Percentiles rank a stretch among this genome's conserved stretches.
These are phyloP conservation scores for Blastocystis sp. DNA, from an alignment of 352 stramenopile genomes.

Conservation along the genomic window DNA sequence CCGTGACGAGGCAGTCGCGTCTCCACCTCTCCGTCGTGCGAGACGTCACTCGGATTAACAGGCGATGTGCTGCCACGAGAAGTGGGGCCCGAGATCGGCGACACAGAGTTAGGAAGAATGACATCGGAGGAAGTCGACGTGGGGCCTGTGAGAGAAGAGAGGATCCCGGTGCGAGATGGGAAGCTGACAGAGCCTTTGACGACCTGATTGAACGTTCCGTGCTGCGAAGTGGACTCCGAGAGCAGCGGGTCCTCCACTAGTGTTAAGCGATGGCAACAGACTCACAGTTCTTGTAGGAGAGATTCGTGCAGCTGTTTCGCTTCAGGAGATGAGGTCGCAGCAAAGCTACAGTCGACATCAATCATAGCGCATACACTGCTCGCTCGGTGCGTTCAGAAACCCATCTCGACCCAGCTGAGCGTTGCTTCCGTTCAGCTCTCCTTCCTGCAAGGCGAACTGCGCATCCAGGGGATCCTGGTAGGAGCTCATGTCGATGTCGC, in stretches of 20 bases:
- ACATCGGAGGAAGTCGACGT: neutral
- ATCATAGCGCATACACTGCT: neutral
- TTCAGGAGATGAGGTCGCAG: neutral
- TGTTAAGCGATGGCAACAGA: neutral
- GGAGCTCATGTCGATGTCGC: constrained; percentile 24
- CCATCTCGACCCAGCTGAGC: neutral
- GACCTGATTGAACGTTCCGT: neutral
- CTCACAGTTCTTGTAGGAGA: too few species aligned
- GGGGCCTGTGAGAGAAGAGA: neutral
- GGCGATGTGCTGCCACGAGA: neutral
- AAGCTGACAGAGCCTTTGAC: neutral
- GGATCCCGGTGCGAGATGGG: neutral
- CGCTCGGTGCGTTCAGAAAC: neutral
- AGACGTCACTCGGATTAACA: neutral
- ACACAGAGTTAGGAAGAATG: neutral
- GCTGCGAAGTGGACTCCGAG: neutral
- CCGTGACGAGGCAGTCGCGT: neutral
- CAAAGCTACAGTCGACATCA: neutral
- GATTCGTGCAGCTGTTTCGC: too few species aligned
- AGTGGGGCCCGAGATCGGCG: neutral
- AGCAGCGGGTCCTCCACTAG: neutral
- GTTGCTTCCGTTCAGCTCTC: too few species aligned
- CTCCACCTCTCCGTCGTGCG: neutral
- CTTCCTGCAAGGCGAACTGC: neutral
- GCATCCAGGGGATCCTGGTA: neutral